Percentiles rank a stretch among this genome's conserved stretches.
These are phyloP conservation scores for Lepidium sativum DNA, from an alignment of 345 rosid genomes.

Conservation along the genomic window DNA sequence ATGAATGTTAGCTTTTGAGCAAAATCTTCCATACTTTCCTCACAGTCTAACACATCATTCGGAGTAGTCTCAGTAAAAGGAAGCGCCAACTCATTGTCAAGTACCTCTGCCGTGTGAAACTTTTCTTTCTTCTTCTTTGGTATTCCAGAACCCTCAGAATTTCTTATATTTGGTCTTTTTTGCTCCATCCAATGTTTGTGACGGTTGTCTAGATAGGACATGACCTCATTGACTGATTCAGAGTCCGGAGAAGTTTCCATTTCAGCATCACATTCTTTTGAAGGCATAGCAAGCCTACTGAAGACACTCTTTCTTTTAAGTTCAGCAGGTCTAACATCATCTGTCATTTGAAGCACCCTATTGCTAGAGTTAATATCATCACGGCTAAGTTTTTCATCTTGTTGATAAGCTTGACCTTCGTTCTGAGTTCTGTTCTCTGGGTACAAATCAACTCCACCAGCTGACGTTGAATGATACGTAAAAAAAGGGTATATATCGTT, in stretches of 20 bases:
- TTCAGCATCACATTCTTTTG: conserved; percentile 4
- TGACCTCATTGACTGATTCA: conserved; percentile 43
- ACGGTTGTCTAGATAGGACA: conserved; percentile 32
- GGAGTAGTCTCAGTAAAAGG: conserved; percentile 14
- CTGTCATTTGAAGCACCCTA: conserved; percentile 4
- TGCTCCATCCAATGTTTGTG: conserved; percentile 24
- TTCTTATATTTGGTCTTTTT: conserved; percentile 1
- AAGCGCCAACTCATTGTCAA: conserved; percentile 12
- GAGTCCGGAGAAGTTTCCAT: neutral
- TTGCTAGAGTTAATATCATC: conserved; percentile 19
- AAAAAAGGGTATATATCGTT: conserved; percentile 21
- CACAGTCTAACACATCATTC: conserved; percentile 2
- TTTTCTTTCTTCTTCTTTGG: conserved; percentile 20
- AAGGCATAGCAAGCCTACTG: conserved; percentile 37
- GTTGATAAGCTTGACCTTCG: conserved; percentile 15
- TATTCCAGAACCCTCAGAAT: neutral
- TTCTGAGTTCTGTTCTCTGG: conserved; percentile 8
- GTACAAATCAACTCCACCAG: conserved; percentile 15
- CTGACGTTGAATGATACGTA: neutral
- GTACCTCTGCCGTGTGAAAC: neutral
- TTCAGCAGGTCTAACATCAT: conserved; percentile 2
- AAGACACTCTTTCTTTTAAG: conserved; percentile 35
- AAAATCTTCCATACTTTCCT: conserved; percentile 14
- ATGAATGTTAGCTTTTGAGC: conserved; percentile 29
- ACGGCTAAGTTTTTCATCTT: conserved; percentile 5